Conservation (phyloP, 805 yeast genomes). For the Starmerella geochares region DNA sequence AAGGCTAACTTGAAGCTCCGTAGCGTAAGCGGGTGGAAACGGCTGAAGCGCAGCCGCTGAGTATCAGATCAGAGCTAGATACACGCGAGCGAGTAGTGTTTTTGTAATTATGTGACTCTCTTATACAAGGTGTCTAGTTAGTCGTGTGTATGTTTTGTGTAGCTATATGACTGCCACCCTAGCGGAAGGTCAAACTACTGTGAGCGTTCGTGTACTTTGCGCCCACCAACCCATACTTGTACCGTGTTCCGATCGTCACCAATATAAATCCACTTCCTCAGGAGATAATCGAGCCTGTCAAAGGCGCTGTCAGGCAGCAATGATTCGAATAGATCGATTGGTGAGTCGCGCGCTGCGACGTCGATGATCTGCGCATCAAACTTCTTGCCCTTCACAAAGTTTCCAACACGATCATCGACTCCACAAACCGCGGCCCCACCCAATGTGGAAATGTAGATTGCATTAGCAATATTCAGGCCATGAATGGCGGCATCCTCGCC, state of each 20-base stretch:
- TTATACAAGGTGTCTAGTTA: too few species aligned
- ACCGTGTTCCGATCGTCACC: conserved; percentile 88
- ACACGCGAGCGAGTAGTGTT: too few species aligned
- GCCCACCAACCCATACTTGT: conserved; percentile 76
- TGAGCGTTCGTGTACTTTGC: conserved; percentile 38
- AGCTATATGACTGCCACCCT: too few species aligned
- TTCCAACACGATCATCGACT: conserved; percentile 49
- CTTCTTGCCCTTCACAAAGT: conserved; percentile 63
- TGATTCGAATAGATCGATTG: conserved; percentile 68
- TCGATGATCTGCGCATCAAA: conserved; percentile 80
- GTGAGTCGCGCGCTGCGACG: conserved; percentile 43
- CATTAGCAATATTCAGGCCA: conserved; percentile 58
- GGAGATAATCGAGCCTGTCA: conserved; percentile 42
- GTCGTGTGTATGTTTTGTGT: too few species aligned
- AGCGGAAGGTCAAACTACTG: too few species aligned
- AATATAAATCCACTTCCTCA: conserved; percentile 74
- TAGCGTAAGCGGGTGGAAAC: too few species aligned
- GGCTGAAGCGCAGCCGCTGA: too few species aligned
- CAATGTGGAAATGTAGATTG: conserved; percentile 66
- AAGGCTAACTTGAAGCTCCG: too few species aligned
- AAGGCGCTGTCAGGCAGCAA: conserved; percentile 21
- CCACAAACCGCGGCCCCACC: conserved; percentile 81
- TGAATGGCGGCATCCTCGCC: conserved; percentile 30
- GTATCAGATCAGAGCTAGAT: too few species aligned
- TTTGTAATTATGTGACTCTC: too few species aligned